Evolutionary conservation across 2,329 filamentous ascomycete species (phyloP).

Genomic region (Botrytis pseudocinerea): DNA sequence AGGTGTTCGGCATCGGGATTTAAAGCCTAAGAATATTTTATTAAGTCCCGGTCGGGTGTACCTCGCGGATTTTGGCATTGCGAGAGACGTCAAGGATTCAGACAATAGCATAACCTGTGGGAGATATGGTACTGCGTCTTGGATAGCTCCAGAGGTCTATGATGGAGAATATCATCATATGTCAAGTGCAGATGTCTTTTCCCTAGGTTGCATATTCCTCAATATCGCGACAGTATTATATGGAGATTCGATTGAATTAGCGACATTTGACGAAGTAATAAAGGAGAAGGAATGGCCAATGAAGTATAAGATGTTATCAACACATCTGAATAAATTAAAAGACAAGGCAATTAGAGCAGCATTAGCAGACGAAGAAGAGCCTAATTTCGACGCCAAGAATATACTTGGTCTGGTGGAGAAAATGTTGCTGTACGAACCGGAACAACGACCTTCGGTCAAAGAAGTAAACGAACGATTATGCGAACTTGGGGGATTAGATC

Average conservation of each 20-base stretch:
- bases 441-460: constrained; percentile 51
- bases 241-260: constrained; percentile 40
- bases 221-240: constrained; percentile 49
- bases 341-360: constrained; percentile 26
- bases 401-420: constrained; percentile 48
- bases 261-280: constrained; percentile 46
- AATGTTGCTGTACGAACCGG: constrained; percentile 54
- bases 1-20: constrained; percentile 49
- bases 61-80: constrained; percentile 52
- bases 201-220: constrained; percentile 49
- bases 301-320: constrained; percentile 36
- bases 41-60: constrained; percentile 49
- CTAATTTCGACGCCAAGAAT: constrained; percentile 41
- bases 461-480: constrained; percentile 52
- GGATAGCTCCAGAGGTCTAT: constrained; percentile 49
- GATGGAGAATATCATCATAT: constrained; percentile 46
- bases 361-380: constrained; percentile 28
- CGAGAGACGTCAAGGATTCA: constrained; percentile 48
- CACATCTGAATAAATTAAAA: constrained; percentile 27
- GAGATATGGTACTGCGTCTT: constrained; percentile 45
- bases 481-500: constrained; percentile 49
- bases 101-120: constrained; percentile 50
- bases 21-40: constrained; percentile 52
- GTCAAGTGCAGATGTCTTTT: constrained; percentile 51
- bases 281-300: constrained; percentile 40